Evolutionary conservation across 2,329 filamentous ascomycete species (phyloP).

Genomic region (Aureobasidium vineae): DNA sequence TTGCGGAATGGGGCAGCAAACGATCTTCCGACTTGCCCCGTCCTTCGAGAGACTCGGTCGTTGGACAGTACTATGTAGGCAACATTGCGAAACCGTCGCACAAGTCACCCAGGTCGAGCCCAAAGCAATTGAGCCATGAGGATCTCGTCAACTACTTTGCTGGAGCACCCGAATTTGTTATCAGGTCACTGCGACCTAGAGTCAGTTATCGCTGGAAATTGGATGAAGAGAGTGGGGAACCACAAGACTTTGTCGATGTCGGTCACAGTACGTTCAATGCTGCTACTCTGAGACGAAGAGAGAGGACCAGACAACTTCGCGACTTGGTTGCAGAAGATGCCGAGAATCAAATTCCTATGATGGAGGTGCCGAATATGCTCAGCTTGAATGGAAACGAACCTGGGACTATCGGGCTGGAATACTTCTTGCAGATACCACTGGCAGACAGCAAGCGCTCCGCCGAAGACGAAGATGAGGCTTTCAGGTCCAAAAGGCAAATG

Average conservation of each 20-base stretch:
- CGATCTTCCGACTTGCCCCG: slow-evolving; percentile 3
- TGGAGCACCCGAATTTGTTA: slow-evolving; percentile 35
- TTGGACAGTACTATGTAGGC: slow-evolving; percentile 6
- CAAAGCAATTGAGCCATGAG: slow-evolving; percentile 28
- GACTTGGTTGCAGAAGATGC: slow-evolving; percentile 14
- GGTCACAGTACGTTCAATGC: slow-evolving; percentile 31
- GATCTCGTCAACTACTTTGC: slow-evolving; percentile 34
- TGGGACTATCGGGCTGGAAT: slow-evolving; percentile 48
- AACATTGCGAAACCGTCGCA: background rate
- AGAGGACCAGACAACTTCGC: slow-evolving; percentile 3
- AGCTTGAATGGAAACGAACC: slow-evolving; percentile 46
- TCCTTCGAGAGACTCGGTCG: slow-evolving; percentile 17
- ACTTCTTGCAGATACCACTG: slow-evolving; percentile 50
- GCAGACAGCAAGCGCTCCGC: slow-evolving; percentile 37
- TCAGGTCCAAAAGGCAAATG: slow-evolving; percentile 30
- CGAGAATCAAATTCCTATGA: slow-evolving; percentile 18
- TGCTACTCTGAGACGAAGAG: slow-evolving; percentile 24
- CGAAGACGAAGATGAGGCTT: slow-evolving; percentile 27
- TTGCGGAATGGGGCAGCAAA: slow-evolving; percentile 8
- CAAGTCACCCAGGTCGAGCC: slow-evolving; percentile 2
- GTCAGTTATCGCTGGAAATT: slow-evolving; percentile 10
- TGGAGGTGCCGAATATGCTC: slow-evolving; percentile 52
- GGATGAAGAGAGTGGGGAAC: slow-evolving; percentile 24
- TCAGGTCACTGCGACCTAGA: slow-evolving; percentile 22
- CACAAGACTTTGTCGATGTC: slow-evolving; percentile 29